Percentiles rank a stretch among this genome's conserved stretches.
These are phyloP conservation scores for Pelargonium citronellum DNA, from an alignment of 441 rosid genomes.

Conservation along the genomic window DNA sequence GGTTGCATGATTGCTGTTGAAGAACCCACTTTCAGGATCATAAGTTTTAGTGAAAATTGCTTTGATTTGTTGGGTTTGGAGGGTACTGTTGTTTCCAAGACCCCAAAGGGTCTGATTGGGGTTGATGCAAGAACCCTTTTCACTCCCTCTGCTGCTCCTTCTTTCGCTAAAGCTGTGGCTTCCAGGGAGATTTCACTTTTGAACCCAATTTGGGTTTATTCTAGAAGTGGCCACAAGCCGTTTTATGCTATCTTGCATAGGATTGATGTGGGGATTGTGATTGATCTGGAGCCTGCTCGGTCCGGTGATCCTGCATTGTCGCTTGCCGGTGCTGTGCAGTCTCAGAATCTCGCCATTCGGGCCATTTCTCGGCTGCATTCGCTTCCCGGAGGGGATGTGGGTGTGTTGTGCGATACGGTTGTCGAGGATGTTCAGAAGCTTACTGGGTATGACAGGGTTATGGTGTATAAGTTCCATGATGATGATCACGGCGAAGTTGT, in stretches of 20 bases:
- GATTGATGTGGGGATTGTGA: slow-evolving; percentile 60
- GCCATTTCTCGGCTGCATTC: slow-evolving; percentile 81
- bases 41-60: slow-evolving; percentile 69
- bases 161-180: slow-evolving; percentile 57
- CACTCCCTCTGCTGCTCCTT: slow-evolving; percentile 45
- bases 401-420: slow-evolving; percentile 51
- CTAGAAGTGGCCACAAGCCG: slow-evolving; percentile 59
- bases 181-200: slow-evolving; percentile 61
- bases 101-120: slow-evolving; percentile 58
- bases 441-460: slow-evolving; percentile 73
- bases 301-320: slow-evolving; percentile 70
- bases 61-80: slow-evolving; percentile 63
- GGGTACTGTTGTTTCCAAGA: slow-evolving; percentile 55
- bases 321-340: slow-evolving; percentile 74
- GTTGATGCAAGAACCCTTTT: slow-evolving; percentile 54
- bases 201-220: slow-evolving; percentile 65
- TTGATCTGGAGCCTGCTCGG: slow-evolving; percentile 75
- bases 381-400: slow-evolving; percentile 52
- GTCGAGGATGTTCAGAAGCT: slow-evolving; percentile 70
- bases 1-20: slow-evolving; percentile 74
- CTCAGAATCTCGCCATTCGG: slow-evolving; percentile 74
- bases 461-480: slow-evolving; percentile 79
- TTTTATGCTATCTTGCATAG: slow-evolving; percentile 76
- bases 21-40: slow-evolving; percentile 45
- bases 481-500: slow-evolving; percentile 92